Percentiles rank a stretch among this genome's conserved stretches.
Evolutionary conservation across 139 green algal species (phyloP).

Genomic region (Coelastrella sp.): DNA sequence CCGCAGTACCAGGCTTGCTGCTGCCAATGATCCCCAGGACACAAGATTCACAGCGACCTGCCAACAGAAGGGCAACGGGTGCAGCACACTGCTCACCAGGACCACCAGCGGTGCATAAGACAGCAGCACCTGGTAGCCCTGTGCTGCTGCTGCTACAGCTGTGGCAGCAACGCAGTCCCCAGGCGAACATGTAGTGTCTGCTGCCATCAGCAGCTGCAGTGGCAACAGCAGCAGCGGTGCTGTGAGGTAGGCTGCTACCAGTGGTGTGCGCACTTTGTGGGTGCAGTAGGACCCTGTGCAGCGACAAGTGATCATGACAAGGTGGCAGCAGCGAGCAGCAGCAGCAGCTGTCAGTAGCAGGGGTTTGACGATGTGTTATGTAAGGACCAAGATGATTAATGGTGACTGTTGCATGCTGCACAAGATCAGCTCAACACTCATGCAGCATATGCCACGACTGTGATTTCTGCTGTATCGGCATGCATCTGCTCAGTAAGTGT

Average conservation of each 20-base stretch:
- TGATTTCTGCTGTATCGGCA: no score
- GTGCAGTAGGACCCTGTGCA: neutral
- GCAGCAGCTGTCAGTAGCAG: no score
- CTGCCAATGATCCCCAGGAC: neutral
- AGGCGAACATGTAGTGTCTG: neutral
- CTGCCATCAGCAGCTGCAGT: neutral
- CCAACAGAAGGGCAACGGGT: conserved; percentile 18
- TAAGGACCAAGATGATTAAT: no score
- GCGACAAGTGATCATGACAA: no score
- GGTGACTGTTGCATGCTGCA: no score
- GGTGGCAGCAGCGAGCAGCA: no score
- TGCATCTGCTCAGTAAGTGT: no score
- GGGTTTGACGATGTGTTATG: no score
- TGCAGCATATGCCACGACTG: no score
- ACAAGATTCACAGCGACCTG: neutral
- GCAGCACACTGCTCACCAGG: neutral
- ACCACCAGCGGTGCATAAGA: neutral
- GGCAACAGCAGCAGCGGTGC: conserved; percentile 17
- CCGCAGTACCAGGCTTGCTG: neutral
- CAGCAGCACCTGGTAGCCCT: neutral
- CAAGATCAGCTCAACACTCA: no score
- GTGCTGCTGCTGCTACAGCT: neutral
- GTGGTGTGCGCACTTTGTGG: neutral
- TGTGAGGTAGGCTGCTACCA: conserved; percentile 6
- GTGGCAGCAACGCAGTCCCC: neutral